A percentile compares a stretch with the other conserved stretches of the same genome.
Evolutionary conservation across 805 yeast genomes (phyloP).

Genomic region (Candida vartiovaarae): DNA sequence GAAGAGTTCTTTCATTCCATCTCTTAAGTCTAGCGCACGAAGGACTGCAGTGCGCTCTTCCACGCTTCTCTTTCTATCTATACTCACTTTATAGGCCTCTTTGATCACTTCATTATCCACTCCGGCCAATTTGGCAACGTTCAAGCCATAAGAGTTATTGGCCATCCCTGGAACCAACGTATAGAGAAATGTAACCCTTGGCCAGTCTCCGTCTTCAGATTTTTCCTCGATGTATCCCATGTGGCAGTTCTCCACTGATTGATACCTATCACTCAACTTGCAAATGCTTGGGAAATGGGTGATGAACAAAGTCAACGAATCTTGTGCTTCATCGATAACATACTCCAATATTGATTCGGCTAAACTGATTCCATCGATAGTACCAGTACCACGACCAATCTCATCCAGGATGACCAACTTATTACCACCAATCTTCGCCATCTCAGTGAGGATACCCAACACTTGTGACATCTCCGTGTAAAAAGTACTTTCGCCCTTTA

Average conservation of each 20-base stretch:
- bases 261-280: constrained; percentile 53
- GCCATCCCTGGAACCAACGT: constrained; percentile 88
- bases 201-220: constrained; percentile 27
- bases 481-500: constrained; percentile 93
- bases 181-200: constrained; percentile 79
- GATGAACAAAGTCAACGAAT: constrained; percentile 81
- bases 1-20: neutral
- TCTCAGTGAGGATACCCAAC: constrained; percentile 60
- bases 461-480: constrained; percentile 96
- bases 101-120: constrained; percentile 81
- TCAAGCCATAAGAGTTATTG: constrained; percentile 93
- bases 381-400: constrained; percentile 72
- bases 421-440: constrained; percentile 48
- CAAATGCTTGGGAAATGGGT: constrained; percentile 96
- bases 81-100: constrained; percentile 87
- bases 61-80: constrained; percentile 61
- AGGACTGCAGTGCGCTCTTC: constrained; percentile 4
- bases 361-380: constrained; percentile 95
- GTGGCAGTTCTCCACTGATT: constrained; percentile 77
- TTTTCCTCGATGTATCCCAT: constrained; percentile 54
- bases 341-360: constrained; percentile 94
- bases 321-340: constrained; percentile 47
- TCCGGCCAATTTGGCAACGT: constrained; percentile 92
- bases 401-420: constrained; percentile 89
- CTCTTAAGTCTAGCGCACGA: neutral